Conservation (phyloP, 768 basidiomycete genomes). For the Floccularia luteovirens region DNA sequence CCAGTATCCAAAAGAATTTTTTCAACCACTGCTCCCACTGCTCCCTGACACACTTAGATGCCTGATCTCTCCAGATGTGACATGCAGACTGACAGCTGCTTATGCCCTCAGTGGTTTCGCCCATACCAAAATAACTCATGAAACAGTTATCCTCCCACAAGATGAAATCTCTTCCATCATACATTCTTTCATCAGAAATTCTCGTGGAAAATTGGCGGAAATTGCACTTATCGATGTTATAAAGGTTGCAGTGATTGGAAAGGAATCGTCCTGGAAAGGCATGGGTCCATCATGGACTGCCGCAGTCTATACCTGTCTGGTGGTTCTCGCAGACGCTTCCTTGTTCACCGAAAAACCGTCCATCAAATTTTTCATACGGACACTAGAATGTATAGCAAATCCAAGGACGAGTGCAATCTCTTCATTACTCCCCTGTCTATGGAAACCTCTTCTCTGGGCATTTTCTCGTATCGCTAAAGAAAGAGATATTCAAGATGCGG, state of each 20-base stretch:
- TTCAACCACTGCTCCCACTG: constrained; percentile 38
- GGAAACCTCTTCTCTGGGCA: constrained; percentile 52
- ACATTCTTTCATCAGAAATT: constrained; percentile 3
- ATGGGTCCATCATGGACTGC: constrained; percentile 36
- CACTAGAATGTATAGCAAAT: constrained; percentile 20
- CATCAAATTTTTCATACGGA: constrained; percentile 28
- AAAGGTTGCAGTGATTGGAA: constrained; percentile 1
- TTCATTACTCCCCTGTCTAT: constrained; percentile 34
- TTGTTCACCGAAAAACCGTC: constrained; percentile 32
- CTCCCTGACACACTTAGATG: constrained; percentile 29
- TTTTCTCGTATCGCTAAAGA: constrained; percentile 30
- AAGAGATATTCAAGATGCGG: constrained; percentile 6
- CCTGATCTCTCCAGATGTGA: constrained; percentile 18
- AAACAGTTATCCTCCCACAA: constrained; percentile 10
- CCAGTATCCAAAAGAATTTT: constrained; percentile 36
- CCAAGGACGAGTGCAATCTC: constrained; percentile 27
- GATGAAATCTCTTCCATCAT: constrained; percentile 18
- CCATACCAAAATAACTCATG: constrained; percentile 24
- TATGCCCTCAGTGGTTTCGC: constrained; percentile 51
- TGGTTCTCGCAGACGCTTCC: constrained; percentile 34
- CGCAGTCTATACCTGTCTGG: constrained; percentile 34
- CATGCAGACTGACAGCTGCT: constrained; percentile 42
- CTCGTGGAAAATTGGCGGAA: not conserved
- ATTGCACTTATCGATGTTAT: not conserved
- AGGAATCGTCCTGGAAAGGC: not conserved